Evolutionary conservation across 257 asterid genomes (phyloP), one percentile per base, ranked within the genome.

Genomic region (Penstemon newberryi): DNA sequence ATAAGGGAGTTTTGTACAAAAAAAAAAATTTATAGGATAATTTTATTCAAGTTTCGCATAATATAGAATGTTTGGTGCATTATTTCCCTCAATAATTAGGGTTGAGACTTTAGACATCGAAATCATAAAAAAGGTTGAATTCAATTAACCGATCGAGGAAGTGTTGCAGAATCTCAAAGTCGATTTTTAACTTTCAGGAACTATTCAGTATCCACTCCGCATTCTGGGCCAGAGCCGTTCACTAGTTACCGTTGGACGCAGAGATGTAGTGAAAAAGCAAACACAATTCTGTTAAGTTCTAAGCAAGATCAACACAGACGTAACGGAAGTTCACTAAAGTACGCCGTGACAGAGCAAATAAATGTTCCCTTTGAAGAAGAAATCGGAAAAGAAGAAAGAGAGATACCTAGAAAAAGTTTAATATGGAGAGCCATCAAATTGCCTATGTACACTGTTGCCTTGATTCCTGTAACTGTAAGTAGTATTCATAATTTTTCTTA

Each of bases 351-450:
- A 62, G 75, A 57, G 19, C 53, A 66, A 45, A 49, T 66, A 8
- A 61, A 60, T 44, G 46, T 69, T 42, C 19, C 57, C 11, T 19
- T 39, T 56, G 71, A 42, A 56, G 79, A 72, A 37, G 65, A 68
- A 44, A 50, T 36, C 73, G 75, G 13, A 36, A 70, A 46, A 18
- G 71, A 74, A 73, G 84, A 80, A 25, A 2, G 2, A 1, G 67
- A 71, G 54, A 69, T 76, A 60, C 64, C 84, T 66, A 66, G 73
- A 68, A 72, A 78, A 59, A 84, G 82, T 69, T 71, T 82, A 69
- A 82, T 78, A 70, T 79, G 90, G 87, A 79, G 87, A 71, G 90
- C 90, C 39, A 77, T 78, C 65, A 84, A 84, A 70, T 74, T 82
- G 41, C 87, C 90, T 7, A 77, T 82, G 70, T 84, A 82, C 47